Base-by-base conservation (phyloP, 192 early-diverging fungal genomes). In the Thamnidium elegans region DNA sequence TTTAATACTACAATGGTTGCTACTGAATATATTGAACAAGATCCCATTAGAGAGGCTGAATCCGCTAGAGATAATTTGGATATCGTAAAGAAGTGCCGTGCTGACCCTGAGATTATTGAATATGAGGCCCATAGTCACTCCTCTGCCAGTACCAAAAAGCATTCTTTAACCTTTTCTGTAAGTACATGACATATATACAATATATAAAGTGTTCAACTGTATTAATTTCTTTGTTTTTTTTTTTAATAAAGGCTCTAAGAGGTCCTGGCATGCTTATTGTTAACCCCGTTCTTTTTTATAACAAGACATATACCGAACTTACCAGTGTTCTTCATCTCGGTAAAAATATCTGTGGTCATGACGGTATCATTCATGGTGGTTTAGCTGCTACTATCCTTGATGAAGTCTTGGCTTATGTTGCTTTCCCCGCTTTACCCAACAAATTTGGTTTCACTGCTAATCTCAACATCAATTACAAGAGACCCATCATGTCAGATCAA, bases 331-430 rank as follows among this genome's bases (percentile, higher is more conserved):
- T 84, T 15, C 91, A 94, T 70, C 56, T 92, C 23, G 92, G 92
- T 7, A 79, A 74, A 10, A 62, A 78, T 0, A 69, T 92, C 19
- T 92, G 87, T 32, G 91, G 92, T 8, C 92, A 94, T 71, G 78
- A 84, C 19, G 83, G 82, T 45, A 92, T 94, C 55, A 78, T 87
- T 45, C 92, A 94, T 64, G 92, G 92, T 42, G 90, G 87, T 34
- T 75, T 90, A 7, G 78, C 86, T 45, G 89, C 89, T 0, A 90
- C 89, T 1, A 54, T 91, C 43, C 75, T 90, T 58, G 90, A 92
- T 78, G 88, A 90, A 69, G 79, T 77, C 31, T 75, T 78, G 19
- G 84, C 81, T 3, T 81, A 76, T 46, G 76, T 84, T 30, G 78
- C 76, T 0, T 75, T 83, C 21, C 79, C 81, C 5, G 68, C 68